Base-by-base conservation (phyloP, 805 yeast species). In the Cyberlindnera xishuangbannaensis region DNA sequence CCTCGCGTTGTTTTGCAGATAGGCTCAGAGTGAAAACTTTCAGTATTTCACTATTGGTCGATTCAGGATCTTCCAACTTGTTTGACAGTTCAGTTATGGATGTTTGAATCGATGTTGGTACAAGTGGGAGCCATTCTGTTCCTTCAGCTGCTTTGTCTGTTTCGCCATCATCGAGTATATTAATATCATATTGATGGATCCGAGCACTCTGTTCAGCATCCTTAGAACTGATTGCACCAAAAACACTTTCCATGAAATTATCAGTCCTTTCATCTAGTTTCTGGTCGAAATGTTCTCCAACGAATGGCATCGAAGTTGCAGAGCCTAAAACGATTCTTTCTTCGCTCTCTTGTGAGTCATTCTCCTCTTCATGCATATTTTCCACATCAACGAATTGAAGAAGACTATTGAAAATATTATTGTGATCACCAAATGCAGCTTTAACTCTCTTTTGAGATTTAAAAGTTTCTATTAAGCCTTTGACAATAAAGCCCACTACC, bases 231-330 rank as follows among this genome's bases (percentile, higher is more conserved):
- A 76, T 67, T 1, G 82, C 83, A 38, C 67, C 74, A 50, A 71
- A 76, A 12, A 76, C 67, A 13, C 80, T 71, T 40, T 80, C 86
- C 43, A 83, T 70, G 34, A 81, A 67, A 17, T 60, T 68, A 40
- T 80, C 87, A 12, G 80, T 74, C 37, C 72, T 76, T 42, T 77
- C 83, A 19, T 69, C 70, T 15, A 79, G 56, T 13, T 67, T 63
- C 24, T 59, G 61, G 37, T 66, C 71, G 16, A 66, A 9, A 9
- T 9, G 9, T 12, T 20, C 23, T n/a, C n/a, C n/a, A n/a, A n/a
- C n/a, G n/a, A n/a, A n/a, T n/a, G n/a, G n/a, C n/a, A n/a, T n/a
- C n/a, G n/a, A n/a, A n/a, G n/a, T n/a, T n/a, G n/a, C n/a, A n/a
- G n/a, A n/a, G n/a, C n/a, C n/a, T n/a, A n/a, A n/a, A n/a, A n/a